Evolutionary conservation across 1,284 basidiomycete genomes (phyloP).

Genomic region (Dichomitus squalens): DNA sequence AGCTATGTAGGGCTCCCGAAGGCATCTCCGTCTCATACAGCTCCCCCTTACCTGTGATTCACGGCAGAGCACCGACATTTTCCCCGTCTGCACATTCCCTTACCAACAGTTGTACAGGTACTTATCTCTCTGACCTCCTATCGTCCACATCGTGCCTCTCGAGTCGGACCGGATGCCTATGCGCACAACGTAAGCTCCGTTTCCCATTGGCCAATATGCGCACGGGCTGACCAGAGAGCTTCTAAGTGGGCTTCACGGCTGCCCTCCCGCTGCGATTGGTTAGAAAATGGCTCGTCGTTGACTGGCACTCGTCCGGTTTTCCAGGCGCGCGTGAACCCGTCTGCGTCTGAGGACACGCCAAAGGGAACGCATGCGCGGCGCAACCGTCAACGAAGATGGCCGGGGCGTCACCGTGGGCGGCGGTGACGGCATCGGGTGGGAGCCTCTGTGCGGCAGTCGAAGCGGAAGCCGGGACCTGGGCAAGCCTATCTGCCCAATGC

Average conservation of each 20-base stretch:
- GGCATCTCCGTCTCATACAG: neutral
- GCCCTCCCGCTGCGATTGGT: slow-evolving; percentile 4
- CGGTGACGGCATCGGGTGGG: neutral
- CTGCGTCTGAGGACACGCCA: neutral
- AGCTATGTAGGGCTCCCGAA: neutral
- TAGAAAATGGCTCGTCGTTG: neutral
- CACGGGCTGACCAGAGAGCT: neutral
- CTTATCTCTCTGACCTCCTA: neutral
- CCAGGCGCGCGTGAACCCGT: neutral
- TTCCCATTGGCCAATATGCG: slow-evolving; percentile 4
- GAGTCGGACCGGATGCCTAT: neutral
- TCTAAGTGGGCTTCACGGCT: neutral
- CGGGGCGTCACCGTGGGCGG: neutral
- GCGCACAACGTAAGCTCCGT: neutral
- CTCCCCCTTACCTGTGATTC: slow-evolving; percentile 2
- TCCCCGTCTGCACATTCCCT: slow-evolving; percentile 1
- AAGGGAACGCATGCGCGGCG: neutral
- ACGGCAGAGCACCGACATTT: slow-evolving; percentile 8
- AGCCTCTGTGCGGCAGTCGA: neutral
- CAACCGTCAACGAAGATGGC: neutral
- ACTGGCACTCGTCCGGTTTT: too few relatives aligned
- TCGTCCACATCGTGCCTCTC: neutral
- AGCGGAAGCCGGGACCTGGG: neutral
- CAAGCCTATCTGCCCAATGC: neutral
- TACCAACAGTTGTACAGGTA: neutral